Evolutionary conservation across 2,329 filamentous ascomycete genomes (phyloP).

Genomic region (Pestalotiopsis sp.): DNA sequence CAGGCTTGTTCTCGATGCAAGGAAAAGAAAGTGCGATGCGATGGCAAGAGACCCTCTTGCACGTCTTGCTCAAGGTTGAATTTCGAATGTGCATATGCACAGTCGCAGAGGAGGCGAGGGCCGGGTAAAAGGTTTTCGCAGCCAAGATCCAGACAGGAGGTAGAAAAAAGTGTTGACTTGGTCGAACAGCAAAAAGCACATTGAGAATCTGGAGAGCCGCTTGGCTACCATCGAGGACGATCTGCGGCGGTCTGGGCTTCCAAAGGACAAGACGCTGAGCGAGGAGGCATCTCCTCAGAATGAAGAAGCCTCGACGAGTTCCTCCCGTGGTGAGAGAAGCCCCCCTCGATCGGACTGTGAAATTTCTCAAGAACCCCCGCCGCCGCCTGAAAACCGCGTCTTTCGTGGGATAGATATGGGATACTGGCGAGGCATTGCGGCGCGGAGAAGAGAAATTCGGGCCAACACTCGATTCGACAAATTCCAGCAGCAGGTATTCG

Average conservation of each 20-base stretch:
- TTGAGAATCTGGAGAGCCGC: background rate
- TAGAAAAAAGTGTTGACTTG: background rate
- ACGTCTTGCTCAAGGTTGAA: background rate
- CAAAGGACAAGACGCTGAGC: background rate
- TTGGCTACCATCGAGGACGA: background rate
- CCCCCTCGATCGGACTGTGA: background rate
- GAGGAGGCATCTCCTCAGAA: background rate
- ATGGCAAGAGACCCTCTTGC: background rate
- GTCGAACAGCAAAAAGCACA: background rate
- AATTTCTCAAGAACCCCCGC: background rate
- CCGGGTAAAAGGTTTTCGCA: slow-evolving; percentile 4
- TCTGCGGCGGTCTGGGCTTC: background rate
- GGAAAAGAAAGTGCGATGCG: slow-evolving; percentile 1
- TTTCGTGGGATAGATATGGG: background rate
- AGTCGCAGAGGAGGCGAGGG: background rate
- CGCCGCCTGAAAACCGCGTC: background rate
- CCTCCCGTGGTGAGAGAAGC: background rate
- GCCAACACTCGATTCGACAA: background rate
- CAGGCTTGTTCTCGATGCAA: background rate
- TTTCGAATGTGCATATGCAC: background rate
- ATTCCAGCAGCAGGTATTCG: background rate
- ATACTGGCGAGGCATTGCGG: background rate
- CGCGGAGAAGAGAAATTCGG: background rate
- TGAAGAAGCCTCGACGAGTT: background rate
- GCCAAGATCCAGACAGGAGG: background rate